A percentile compares a stretch with the other conserved stretches of the same genome.
phyloP scores from a whole-genome alignment of 352 stramenopile species.

The Pythium pyrilobum region DNA sequence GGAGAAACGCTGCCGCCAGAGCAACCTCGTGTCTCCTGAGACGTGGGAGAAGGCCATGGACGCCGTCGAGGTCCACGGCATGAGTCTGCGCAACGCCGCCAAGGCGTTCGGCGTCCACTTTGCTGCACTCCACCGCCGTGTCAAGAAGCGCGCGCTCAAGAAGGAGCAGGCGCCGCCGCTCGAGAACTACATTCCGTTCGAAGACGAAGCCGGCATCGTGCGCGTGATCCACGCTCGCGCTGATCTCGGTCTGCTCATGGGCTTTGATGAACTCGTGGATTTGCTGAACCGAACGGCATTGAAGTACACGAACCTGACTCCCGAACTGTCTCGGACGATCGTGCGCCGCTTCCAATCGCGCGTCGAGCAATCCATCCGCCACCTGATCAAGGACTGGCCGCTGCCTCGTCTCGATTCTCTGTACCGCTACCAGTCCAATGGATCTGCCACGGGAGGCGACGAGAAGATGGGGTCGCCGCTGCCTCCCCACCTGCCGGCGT shows the following conservation, averaged over 20 bases:
- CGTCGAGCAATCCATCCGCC: slow-evolving; percentile 52
- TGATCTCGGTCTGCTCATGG: slow-evolving; percentile 59
- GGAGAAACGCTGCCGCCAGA: slow-evolving; percentile 41
- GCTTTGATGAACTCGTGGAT: slow-evolving; percentile 52
- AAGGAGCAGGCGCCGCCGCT: slow-evolving; percentile 36
- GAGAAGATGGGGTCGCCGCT: slow-evolving; percentile 10
- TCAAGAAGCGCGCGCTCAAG: slow-evolving; percentile 56
- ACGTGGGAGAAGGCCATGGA: slow-evolving; percentile 63
- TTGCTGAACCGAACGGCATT: slow-evolving; percentile 53
- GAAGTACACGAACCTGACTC: slow-evolving; percentile 45
- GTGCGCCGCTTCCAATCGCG: slow-evolving; percentile 50
- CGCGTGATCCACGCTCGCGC: slow-evolving; percentile 63
- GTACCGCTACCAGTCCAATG: slow-evolving; percentile 26
- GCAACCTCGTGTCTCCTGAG: slow-evolving; percentile 46
- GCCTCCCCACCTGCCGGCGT: slow-evolving; percentile 6
- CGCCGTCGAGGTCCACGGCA: slow-evolving; percentile 53
- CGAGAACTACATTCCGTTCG: slow-evolving; percentile 57
- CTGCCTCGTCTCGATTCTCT: slow-evolving; percentile 27
- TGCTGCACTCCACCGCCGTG: slow-evolving; percentile 47
- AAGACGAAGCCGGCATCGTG: slow-evolving; percentile 59
- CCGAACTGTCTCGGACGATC: slow-evolving; percentile 33
- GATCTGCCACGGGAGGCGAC: not conserved
- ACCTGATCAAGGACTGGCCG: slow-evolving; percentile 62
- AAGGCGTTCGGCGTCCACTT: slow-evolving; percentile 58
- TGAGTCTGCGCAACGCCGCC: slow-evolving; percentile 58